phyloP scores from a whole-genome alignment of 129 eudicot species.

The Chrysanthemum lavandulifolium region DNA sequence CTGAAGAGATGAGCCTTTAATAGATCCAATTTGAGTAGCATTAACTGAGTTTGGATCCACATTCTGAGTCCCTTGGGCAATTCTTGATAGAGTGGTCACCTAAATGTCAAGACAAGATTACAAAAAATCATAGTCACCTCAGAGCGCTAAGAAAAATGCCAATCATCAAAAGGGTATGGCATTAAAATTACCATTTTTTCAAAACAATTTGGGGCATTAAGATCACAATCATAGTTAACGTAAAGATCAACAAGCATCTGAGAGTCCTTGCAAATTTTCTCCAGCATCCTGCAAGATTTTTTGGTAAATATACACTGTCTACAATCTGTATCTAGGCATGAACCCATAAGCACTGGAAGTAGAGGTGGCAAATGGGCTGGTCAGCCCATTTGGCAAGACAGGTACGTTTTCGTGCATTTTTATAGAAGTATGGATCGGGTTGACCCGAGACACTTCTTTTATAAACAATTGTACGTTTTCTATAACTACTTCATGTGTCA shows the following conservation, averaged over 20 bases:
- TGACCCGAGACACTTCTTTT: not conserved
- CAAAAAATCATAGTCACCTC: conserved; percentile 6
- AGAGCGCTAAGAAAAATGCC: conserved; percentile 15
- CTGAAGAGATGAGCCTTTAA: conserved; percentile 90
- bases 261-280: conserved; percentile 88
- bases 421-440: not conserved
- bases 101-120: conserved; percentile 33
- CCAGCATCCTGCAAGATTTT: conserved; percentile 66
- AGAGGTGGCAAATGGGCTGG: conserved; percentile 6
- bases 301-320: not conserved
- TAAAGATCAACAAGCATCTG: conserved; percentile 95
- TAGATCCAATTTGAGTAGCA: conserved; percentile 67
- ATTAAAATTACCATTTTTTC: conserved; percentile 66
- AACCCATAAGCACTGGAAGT: not conserved
- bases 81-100: conserved; percentile 83
- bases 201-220: conserved; percentile 91
- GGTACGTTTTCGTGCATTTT: not conserved
- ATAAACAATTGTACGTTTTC: not conserved
- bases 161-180: not conserved
- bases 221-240: conserved; percentile 98
- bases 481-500: not conserved
- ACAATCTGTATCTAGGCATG: not conserved
- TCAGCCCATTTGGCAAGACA: not conserved
- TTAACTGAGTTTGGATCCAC: conserved; percentile 84
- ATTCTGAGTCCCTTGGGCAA: conserved; percentile 93